phyloP scores from a whole-genome alignment of 2,329 filamentous ascomycete genomes.

The Fusarium sp. region DNA sequence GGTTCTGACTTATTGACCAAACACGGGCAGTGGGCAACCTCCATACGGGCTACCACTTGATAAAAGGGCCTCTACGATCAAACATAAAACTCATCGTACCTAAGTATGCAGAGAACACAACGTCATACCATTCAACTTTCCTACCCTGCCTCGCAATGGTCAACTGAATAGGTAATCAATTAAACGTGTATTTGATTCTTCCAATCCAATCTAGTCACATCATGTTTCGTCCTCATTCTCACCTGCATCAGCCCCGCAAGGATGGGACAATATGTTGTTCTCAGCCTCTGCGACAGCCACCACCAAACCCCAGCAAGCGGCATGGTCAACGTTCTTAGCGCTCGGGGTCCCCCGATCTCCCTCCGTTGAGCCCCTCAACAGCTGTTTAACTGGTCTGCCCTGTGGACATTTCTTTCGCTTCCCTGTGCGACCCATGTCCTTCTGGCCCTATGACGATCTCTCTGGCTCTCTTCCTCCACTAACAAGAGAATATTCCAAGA shows the following conservation, averaged over 20 bases:
- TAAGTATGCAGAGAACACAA: neutral
- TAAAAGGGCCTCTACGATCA: neutral
- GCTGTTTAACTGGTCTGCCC: constrained; percentile 37
- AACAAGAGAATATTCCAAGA: constrained; percentile 10
- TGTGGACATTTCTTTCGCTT: constrained; percentile 24
- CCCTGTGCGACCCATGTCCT: neutral
- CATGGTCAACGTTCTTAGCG: constrained; percentile 33
- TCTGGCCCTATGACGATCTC: constrained; percentile 23
- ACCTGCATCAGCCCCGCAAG: constrained; percentile 21
- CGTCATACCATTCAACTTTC: neutral
- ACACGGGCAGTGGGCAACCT: neutral
- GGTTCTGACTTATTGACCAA: neutral
- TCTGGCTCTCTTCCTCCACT: neutral
- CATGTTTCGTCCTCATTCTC: neutral
- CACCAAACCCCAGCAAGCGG: constrained; percentile 34
- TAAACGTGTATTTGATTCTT: neutral
- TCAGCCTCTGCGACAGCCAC: constrained; percentile 32
- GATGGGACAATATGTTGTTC: constrained; percentile 4
- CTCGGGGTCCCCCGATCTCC: constrained; percentile 37
- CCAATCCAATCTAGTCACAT: neutral
- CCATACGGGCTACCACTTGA: neutral
- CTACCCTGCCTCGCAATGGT: neutral
- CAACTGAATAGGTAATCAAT: neutral
- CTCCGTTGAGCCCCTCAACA: constrained; percentile 7
- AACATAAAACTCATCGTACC: neutral